Conservation (phyloP, 1,139 yeast species). For the Zhuliangozyma blackwelliae region DNA sequence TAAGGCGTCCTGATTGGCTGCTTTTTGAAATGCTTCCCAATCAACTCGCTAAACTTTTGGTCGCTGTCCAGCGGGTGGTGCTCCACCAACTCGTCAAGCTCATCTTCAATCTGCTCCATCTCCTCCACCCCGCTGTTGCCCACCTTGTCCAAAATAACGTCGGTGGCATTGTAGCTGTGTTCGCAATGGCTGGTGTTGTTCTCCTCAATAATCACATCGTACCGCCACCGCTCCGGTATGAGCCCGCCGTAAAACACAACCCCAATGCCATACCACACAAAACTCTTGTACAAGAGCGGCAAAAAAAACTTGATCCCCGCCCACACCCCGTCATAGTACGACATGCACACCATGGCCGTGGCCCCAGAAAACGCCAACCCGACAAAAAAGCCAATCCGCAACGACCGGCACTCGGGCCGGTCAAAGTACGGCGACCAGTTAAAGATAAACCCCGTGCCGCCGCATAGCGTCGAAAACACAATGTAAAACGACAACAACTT, state of each 20-base stretch:
- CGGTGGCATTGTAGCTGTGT: slow-evolving; percentile 28
- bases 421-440: slow-evolving; percentile 93
- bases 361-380: slow-evolving; percentile 76
- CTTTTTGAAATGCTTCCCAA: slow-evolving; percentile 51
- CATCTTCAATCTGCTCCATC: slow-evolving; percentile 37
- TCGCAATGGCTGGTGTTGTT: slow-evolving; percentile 20
- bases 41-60: slow-evolving; percentile 29
- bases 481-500: slow-evolving; percentile 47
- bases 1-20: slow-evolving; percentile 44
- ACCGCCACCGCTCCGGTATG: slow-evolving; percentile 86
- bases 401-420: slow-evolving; percentile 73
- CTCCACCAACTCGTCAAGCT: slow-evolving; percentile 20
- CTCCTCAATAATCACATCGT: slow-evolving; percentile 52
- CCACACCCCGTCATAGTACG: slow-evolving; percentile 52
- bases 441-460: slow-evolving; percentile 67
- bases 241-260: slow-evolving; percentile 85
- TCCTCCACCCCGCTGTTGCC: slow-evolving; percentile 45
- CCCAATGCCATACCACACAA: slow-evolving; percentile 74
- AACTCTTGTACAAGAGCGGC: slow-evolving; percentile 61
- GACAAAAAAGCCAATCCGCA: slow-evolving; percentile 79
- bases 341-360: slow-evolving; percentile 56
- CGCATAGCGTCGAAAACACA: slow-evolving; percentile 59
- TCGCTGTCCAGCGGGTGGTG: slow-evolving; percentile 12
- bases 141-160: slow-evolving; percentile 32
- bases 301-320: slow-evolving; percentile 50